A percentile compares a stretch with the other conserved stretches of the same genome.
phyloP scores from a whole-genome alignment of 2,329 filamentous ascomycete genomes.

The Sporothrix euskadiensis region DNA sequence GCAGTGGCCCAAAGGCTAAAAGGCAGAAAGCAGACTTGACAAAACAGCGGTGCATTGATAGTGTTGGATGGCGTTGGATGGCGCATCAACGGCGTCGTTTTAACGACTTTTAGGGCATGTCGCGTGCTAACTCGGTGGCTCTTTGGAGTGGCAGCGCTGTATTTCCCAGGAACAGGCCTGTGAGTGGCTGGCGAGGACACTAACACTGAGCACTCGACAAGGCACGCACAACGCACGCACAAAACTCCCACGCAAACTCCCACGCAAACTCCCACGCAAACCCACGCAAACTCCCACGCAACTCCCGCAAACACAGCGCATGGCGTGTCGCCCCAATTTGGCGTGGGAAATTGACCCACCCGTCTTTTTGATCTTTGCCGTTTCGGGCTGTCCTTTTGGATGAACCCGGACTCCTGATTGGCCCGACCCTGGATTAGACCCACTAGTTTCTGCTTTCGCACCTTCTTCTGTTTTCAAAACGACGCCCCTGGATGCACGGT shows the following conservation, averaged over 20 bases:
- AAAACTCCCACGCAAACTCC: too few species aligned
- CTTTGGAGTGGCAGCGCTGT: not conserved
- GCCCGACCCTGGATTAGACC: not conserved
- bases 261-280: too few species aligned
- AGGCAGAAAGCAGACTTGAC: not conserved
- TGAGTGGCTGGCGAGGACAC: not conserved
- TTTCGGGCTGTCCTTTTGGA: not conserved
- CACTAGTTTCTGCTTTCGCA: not conserved
- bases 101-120: not conserved
- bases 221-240: too few species aligned
- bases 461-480: slow-evolving; percentile 14
- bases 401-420: not conserved
- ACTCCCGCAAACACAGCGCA: not conserved
- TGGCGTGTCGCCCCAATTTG: slow-evolving; percentile 6
- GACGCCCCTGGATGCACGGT: not conserved
- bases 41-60: not conserved
- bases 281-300: too few species aligned
- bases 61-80: not conserved
- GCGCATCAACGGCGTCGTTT: not conserved
- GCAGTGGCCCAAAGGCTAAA: not conserved
- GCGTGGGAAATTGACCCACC: slow-evolving; percentile 10
- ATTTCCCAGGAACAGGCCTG: slow-evolving; percentile 1
- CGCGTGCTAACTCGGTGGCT: not conserved
- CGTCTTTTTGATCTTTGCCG: not conserved
- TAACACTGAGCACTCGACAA: too few species aligned